Evolutionary conservation across 2,329 filamentous ascomycete genomes (phyloP), one percentile per base, ranked within the genome.

Genomic region (Fusarium zealandicum): DNA sequence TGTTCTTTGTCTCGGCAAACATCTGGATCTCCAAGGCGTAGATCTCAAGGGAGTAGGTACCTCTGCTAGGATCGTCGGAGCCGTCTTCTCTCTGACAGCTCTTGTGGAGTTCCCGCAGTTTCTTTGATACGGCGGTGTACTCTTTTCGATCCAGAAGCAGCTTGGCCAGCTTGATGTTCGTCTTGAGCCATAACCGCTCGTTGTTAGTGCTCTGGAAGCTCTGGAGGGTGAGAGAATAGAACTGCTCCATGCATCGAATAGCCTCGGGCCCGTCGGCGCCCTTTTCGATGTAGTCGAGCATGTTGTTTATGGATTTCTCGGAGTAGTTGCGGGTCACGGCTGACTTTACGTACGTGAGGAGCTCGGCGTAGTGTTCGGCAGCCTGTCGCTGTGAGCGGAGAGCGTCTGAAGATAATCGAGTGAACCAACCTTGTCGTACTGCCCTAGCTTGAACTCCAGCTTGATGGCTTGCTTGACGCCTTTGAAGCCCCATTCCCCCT

Each of bases 231-330:
- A 95, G 80, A 2, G 91, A 93, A 76, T 98, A 99, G 79, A 99
- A 96, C 61, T 91, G 84, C 73, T 97, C 93, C 87, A 98, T 96
- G 68, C 89, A 89, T 18, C 90, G 87, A 36, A 87, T 85, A 7
- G 86, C 83, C 51, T 88, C 88, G 32, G 85, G 76, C 22, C 86
- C 87, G 18, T 88, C 82, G 11, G 86, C 82, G n/a, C 86, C 90
- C 76, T 97, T 98, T 75, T 98, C 93, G 63, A 99, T 95, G 72
- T 90, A 96, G 77, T 98, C 95, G 39, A 99, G 86, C 88, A 99
- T 96, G 74, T 97, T 98, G 78, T 98, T 98, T 78, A 99, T 96
- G 11, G 93, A 98, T 74, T 98, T 98, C 75, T 99, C 95, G 2
- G 95, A 97, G 76, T 98, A 98, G 76, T 98, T 99, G 59, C 95